Base-by-base conservation (phyloP, 164 flowering plant species). In the Umbellularia californica region DNA sequence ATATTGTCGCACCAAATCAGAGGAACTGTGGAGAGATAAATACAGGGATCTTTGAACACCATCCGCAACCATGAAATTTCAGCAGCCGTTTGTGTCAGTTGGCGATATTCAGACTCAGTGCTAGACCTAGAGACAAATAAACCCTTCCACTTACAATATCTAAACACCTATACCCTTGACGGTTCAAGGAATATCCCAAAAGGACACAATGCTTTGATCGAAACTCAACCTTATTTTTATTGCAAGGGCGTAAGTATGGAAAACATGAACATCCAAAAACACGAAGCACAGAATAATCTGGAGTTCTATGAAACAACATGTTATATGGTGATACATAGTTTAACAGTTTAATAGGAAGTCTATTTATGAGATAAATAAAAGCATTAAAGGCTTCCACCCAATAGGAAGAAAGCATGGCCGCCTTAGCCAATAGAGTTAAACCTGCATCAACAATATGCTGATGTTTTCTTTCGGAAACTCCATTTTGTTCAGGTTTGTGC, bases 371-470 rank as follows among this genome's bases (percentile, higher is more conserved):
- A 69, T 69, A 69, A 27, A 69, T 7, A 1, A 25, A 47, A 22
- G 71, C 23, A 50, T 50, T 69, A 10, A 69, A 69, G 0, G 71
- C 71, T 19, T 69, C 55, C 7, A 50, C 25, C 71, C 58, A 69
- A 22, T 19, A 69, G 1, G 19, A 1, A 12, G 2, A 10, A n/a
- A 0, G 58, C 58, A 50, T 69, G 1, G 10, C 27, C 0, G 25
- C 58, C 0, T 69, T 58, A 41, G 25, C 58, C 14, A 69, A 14
- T 6, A 68, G 70, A 4, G 70, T 47, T 3, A 33, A 33, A 3
- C 35, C 5, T 33, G 35, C 3, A 5, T 33, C 35, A 3, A 33
- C 35, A 33, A 5, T 33, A 33, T 33, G 35, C 5, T 0, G 0
- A 33, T 33, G 35, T 33, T 33, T 33, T 3, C 35, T 3, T 33